These are phyloP conservation scores for Pleurostoma richardsiae DNA, from an alignment of 2,329 filamentous ascomycete genomes.

Conservation along the genomic window DNA sequence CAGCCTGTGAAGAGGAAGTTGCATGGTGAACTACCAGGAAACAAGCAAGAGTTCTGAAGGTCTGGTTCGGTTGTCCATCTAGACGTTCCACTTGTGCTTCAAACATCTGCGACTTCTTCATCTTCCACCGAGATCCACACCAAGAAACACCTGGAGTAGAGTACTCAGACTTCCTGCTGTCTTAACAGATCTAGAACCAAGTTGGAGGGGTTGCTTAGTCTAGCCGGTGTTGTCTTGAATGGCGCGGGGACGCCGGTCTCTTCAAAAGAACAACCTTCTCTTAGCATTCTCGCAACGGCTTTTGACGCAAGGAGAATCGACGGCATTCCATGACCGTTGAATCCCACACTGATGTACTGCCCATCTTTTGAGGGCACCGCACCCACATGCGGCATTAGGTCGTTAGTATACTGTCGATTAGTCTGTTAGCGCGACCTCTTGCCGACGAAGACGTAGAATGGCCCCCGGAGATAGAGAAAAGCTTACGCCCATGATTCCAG, in stretches of 20 bases:
- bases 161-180: background rate
- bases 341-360: slow-evolving; percentile 32
- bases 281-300: slow-evolving; percentile 1
- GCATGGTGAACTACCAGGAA: background rate
- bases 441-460: too few species aligned
- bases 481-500: slow-evolving; percentile 15
- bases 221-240: slow-evolving; percentile 2
- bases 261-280: slow-evolving; percentile 2
- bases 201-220: slow-evolving; percentile 1
- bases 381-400: slow-evolving; percentile 5
- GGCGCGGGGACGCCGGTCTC: slow-evolving; percentile 2
- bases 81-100: too few species aligned
- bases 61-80: too few species aligned
- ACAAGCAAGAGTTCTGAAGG: background rate
- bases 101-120: too few species aligned
- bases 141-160: too few species aligned
- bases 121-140: too few species aligned
- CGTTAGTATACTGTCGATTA: slow-evolving; percentile 2
- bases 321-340: slow-evolving; percentile 6
- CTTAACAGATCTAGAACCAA: slow-evolving; percentile 1
- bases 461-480: background rate
- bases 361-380: slow-evolving; percentile 2
- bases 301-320: slow-evolving; percentile 1
- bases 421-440: background rate
- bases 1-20: background rate